Percentiles rank a stretch among this genome's conserved stretches.
These are phyloP conservation scores for Fusarium sp. DNA, from an alignment of 2,329 filamentous ascomycete genomes.

Conservation along the genomic window DNA sequence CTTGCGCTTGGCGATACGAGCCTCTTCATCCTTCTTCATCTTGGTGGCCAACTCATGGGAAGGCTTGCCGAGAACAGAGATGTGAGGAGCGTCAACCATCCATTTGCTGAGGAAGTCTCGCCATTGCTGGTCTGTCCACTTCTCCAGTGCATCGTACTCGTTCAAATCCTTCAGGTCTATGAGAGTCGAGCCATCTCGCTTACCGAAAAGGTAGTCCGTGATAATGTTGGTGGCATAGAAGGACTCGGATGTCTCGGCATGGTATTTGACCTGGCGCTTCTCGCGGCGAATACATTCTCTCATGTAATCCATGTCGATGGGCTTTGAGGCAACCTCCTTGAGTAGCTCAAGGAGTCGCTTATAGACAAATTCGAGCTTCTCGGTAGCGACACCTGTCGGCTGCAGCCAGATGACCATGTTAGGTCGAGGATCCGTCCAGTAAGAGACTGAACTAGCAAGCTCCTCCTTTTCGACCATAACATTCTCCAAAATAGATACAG, in stretches of 20 bases:
- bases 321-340: slow-evolving; percentile 81
- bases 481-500: slow-evolving; percentile 92
- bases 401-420: slow-evolving; percentile 88
- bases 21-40: slow-evolving; percentile 84
- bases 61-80: slow-evolving; percentile 89
- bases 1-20: slow-evolving; percentile 82
- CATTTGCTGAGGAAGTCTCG: slow-evolving; percentile 83
- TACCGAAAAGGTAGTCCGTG: slow-evolving; percentile 91
- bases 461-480: slow-evolving; percentile 93
- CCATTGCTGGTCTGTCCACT: slow-evolving; percentile 90
- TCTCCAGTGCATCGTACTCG: slow-evolving; percentile 77
- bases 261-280: slow-evolving; percentile 83
- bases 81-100: slow-evolving; percentile 86
- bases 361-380: slow-evolving; percentile 86
- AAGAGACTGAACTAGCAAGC: slow-evolving; percentile 86
- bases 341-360: slow-evolving; percentile 87
- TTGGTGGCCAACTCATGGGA: slow-evolving; percentile 83
- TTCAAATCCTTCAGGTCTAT: slow-evolving; percentile 67
- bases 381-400: slow-evolving; percentile 87
- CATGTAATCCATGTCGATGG: slow-evolving; percentile 91
- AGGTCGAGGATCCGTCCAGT: slow-evolving; percentile 82
- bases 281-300: slow-evolving; percentile 87
- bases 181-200: slow-evolving; percentile 83
- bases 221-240: slow-evolving; percentile 90
- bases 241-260: slow-evolving; percentile 82